A percentile compares a stretch with the other conserved stretches of the same genome.
phyloP scores from a whole-genome alignment of 192 early-diverging fungal species.

The Podila horticola region DNA sequence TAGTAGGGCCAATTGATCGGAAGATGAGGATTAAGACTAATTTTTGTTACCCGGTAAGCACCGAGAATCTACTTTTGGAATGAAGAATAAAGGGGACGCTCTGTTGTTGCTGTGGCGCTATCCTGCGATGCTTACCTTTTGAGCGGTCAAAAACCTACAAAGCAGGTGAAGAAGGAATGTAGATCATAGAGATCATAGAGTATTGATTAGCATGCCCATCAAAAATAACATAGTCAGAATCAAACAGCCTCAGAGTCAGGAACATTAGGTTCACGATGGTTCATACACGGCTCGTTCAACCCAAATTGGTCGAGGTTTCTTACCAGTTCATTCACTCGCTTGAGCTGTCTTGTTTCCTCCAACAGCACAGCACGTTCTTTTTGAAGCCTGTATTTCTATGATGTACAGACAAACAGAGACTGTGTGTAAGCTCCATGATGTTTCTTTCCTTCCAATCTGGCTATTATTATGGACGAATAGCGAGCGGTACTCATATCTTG shows the following conservation, averaged over 20 bases:
- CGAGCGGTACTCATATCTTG: neutral
- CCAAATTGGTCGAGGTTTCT: neutral
- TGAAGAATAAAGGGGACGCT: neutral
- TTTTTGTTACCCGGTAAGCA: neutral
- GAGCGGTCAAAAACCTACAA: constrained; percentile 44
- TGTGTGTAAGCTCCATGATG: too few species aligned
- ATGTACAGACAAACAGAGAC: neutral
- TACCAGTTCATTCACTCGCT: constrained; percentile 41
- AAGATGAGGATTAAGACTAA: too few species aligned
- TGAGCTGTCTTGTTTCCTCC: constrained; percentile 45
- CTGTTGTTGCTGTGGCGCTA: neutral
- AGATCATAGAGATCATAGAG: neutral
- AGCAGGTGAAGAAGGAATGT: neutral
- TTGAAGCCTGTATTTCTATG: constrained; percentile 23
- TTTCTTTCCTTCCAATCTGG: neutral
- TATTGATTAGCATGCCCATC: neutral
- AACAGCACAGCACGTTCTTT: constrained; percentile 23
- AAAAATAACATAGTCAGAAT: neutral
- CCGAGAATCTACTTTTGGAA: too few species aligned
- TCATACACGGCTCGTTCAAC: neutral
- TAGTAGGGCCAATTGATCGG: too few species aligned
- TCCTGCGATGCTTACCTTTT: constrained; percentile 15
- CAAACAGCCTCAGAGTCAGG: neutral
- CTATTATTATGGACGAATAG: neutral
- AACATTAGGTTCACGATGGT: neutral